Evolutionary conservation across 352 stramenopile genomes (phyloP).

Genomic region (Phytophthora colocasiae): DNA sequence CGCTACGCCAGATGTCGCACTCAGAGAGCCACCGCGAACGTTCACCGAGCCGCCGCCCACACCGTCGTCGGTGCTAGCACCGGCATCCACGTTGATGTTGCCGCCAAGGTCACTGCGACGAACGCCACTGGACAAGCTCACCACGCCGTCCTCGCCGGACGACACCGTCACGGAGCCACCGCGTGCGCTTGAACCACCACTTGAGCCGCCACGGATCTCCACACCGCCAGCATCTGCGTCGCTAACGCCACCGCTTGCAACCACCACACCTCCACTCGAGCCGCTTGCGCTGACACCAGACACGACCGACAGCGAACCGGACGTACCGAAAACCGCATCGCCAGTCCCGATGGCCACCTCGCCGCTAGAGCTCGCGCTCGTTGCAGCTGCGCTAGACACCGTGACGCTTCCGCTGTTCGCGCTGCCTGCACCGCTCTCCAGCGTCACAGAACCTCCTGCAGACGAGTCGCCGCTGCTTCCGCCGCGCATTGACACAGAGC

Average conservation of each 20-base stretch:
- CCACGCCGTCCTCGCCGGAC: neutral
- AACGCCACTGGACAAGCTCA: neutral
- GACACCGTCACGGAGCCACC: neutral
- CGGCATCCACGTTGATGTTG: neutral
- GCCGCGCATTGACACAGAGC: neutral
- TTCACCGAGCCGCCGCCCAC: neutral
- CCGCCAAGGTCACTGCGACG: neutral
- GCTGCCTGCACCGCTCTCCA: neutral
- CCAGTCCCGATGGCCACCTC: neutral
- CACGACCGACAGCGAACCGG: neutral
- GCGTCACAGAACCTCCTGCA: neutral
- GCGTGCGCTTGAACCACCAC: neutral
- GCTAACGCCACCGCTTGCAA: neutral
- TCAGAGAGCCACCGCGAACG: neutral
- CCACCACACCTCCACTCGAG: neutral
- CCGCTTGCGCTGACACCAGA: neutral
- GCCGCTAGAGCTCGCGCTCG: neutral
- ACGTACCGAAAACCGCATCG: neutral
- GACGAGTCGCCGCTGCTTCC: neutral
- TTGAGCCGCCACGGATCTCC: conserved; percentile 8
- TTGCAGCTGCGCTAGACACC: neutral
- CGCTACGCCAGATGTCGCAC: neutral
- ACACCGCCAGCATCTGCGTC: conserved; percentile 3
- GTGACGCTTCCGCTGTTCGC: neutral
- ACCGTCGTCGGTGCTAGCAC: neutral